Conservation (phyloP, 176 grass and related monocot species). For the Otatea glauca region DNA sequence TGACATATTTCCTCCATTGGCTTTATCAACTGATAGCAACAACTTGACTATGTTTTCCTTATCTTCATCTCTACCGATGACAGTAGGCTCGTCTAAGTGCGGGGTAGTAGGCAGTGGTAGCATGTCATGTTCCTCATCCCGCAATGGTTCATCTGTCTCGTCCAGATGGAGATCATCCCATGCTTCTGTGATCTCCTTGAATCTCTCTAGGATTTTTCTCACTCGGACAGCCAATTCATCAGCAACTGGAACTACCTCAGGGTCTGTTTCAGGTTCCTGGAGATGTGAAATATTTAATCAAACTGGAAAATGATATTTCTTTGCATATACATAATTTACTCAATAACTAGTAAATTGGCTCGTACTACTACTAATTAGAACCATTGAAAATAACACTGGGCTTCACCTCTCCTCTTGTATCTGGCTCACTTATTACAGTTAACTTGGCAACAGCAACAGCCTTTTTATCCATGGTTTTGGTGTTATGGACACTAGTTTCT, state of each 20-base stretch:
- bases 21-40: constrained; percentile 28
- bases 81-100: not conserved
- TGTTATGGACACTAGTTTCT: not conserved
- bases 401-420: not conserved
- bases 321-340: not conserved
- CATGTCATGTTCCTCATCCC: not conserved
- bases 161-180: constrained; percentile 23
- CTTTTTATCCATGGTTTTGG: not conserved
- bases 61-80: constrained; percentile 43
- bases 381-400: not conserved
- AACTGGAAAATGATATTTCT: not conserved
- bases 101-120: not conserved
- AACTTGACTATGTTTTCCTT: constrained; percentile 21
- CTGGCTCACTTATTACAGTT: not conserved
- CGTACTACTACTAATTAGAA: not conserved
- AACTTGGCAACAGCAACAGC: not conserved
- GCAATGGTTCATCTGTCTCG: not conserved
- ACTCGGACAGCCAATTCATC: constrained; percentile 29
- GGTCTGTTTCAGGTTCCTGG: constrained; percentile 30
- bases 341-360: not conserved
- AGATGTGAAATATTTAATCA: not conserved
- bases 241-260: not conserved
- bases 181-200: constrained; percentile 39
- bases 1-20: constrained; percentile 5
- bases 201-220: constrained; percentile 33